These are phyloP conservation scores for Canna indica DNA, from an alignment of 176 grass and related monocot species.

Conservation along the genomic window DNA sequence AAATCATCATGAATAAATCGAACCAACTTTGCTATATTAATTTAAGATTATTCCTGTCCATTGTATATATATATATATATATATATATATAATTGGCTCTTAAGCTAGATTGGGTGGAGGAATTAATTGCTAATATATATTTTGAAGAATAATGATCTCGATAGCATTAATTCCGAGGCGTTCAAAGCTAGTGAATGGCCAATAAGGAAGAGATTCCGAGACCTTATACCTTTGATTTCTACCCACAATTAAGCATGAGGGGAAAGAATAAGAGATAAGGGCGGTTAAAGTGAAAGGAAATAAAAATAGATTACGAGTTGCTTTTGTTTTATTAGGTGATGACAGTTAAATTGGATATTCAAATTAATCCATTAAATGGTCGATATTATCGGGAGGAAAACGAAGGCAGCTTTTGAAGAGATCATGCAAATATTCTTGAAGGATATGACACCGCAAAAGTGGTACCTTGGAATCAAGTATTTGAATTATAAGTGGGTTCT, in stretches of 20 bases:
- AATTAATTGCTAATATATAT: no score
- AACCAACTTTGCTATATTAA: no score
- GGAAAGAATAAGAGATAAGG: constrained; percentile 2
- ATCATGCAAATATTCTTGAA: neutral
- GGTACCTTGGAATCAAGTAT: neutral
- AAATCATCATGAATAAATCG: no score
- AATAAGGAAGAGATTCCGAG: neutral
- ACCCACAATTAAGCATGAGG: neutral
- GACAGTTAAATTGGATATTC: neutral
- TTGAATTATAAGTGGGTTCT: neutral
- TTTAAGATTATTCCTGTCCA: no score
- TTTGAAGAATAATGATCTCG: no score
- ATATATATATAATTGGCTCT: no score
- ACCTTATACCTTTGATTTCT: neutral
- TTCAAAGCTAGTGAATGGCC: neutral
- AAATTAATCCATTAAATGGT: neutral
- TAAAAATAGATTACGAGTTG: neutral
- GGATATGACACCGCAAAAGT: constrained; percentile 6
- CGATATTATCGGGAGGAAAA: neutral
- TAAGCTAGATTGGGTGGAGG: no score
- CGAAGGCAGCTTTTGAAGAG: neutral
- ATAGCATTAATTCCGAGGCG: neutral
- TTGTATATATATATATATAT: no score
- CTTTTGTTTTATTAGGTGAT: neutral
- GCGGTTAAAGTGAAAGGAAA: neutral